Conservation (phyloP, 306 rosid genomes). For the Psophocarpus tetragonolobus region DNA sequence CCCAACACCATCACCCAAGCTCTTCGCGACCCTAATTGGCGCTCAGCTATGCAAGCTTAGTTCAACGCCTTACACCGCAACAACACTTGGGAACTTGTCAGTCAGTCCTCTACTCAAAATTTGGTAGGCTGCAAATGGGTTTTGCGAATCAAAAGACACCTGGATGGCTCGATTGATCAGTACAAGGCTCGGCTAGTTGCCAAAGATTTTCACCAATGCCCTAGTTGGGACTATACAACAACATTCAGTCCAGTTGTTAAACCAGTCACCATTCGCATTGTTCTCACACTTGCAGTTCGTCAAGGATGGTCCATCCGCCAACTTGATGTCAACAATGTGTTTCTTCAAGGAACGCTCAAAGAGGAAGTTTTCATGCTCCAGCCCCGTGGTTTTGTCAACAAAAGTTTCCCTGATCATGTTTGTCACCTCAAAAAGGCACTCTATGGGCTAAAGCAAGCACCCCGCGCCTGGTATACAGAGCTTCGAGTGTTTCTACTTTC, state of each 20-base stretch:
- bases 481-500: neutral
- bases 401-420: neutral
- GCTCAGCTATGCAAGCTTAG: neutral
- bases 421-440: neutral
- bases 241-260: neutral
- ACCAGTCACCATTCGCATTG: neutral
- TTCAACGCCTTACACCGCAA: neutral
- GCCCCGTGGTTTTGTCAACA: neutral
- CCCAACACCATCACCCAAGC: neutral
- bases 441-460: neutral
- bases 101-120: neutral
- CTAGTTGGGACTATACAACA: neutral
- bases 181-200: neutral
- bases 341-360: neutral
- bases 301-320: neutral
- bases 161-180: neutral
- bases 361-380: neutral
- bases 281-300: neutral
- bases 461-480: neutral
- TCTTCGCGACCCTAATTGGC: neutral
- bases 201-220: neutral
- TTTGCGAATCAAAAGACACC: neutral
- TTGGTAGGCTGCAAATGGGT: neutral
- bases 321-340: neutral
- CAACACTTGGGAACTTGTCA: neutral